A percentile compares a stretch with the other conserved stretches of the same genome.
These are phyloP conservation scores for Warburgia ugandensis DNA, from an alignment of 164 flowering plant genomes.

Conservation along the genomic window DNA sequence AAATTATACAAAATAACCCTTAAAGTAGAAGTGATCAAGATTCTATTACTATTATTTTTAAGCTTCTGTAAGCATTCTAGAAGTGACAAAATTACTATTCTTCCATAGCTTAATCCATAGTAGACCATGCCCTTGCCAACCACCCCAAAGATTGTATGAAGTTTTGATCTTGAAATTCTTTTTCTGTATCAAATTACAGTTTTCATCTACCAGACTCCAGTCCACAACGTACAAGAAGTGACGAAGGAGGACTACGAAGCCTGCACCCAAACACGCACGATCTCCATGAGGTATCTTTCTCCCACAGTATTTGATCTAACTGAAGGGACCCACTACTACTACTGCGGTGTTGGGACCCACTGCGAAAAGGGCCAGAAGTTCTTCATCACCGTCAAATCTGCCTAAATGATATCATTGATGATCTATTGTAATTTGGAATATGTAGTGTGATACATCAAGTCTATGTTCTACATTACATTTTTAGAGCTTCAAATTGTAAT, in stretches of 20 bases:
- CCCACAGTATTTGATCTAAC: slow-evolving; percentile 21
- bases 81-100: too few relatives aligned
- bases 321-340: slow-evolving; percentile 32
- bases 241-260: slow-evolving; percentile 22
- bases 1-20: too few relatives aligned
- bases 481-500: too few relatives aligned
- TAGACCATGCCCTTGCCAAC: too few relatives aligned
- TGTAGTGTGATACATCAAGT: too few relatives aligned
- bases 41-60: too few relatives aligned
- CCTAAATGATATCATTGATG: neutral
- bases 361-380: slow-evolving; percentile 47
- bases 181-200: slow-evolving; percentile 9
- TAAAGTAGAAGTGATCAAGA: too few relatives aligned
- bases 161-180: neutral
- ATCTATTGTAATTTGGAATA: too few relatives aligned
- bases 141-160: too few relatives aligned
- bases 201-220: slow-evolving; percentile 22
- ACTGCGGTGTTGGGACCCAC: slow-evolving; percentile 34
- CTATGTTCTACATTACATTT: too few relatives aligned
- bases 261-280: slow-evolving; percentile 19
- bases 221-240: slow-evolving; percentile 27
- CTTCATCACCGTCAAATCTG: slow-evolving; percentile 11
- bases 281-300: slow-evolving; percentile 14
- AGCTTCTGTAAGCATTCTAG: too few relatives aligned
- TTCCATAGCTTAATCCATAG: too few relatives aligned